Conservation (phyloP, 305 asterid genomes). For the Fraxinus angustifolia region DNA sequence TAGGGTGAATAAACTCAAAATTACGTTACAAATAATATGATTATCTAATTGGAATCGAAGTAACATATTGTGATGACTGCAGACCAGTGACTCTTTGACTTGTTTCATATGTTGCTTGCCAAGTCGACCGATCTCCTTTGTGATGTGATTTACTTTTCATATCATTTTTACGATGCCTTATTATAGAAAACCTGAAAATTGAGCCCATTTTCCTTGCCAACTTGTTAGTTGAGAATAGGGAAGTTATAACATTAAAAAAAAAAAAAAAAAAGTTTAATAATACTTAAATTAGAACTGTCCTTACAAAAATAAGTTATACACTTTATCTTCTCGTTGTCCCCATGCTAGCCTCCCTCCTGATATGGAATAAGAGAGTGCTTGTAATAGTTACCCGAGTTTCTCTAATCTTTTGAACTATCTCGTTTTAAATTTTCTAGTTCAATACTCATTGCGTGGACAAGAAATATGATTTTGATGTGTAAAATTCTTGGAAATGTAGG, state of each 20-base stretch:
- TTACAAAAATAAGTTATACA: neutral
- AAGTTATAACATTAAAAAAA: too few relatives aligned
- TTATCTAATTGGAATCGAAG: constrained; percentile 8
- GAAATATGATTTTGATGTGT: constrained; percentile 14
- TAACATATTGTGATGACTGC: neutral
- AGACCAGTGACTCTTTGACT: too few relatives aligned
- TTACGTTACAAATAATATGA: neutral
- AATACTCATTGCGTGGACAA: neutral
- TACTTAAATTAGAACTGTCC: neutral
- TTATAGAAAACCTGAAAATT: too few relatives aligned
- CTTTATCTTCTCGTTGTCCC: neutral
- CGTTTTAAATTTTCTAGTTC: neutral
- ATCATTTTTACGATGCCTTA: too few relatives aligned
- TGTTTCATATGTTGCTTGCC: too few relatives aligned
- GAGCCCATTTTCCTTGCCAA: too few relatives aligned
- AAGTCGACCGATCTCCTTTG: too few relatives aligned
- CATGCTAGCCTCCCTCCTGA: neutral
- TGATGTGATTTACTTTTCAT: too few relatives aligned
- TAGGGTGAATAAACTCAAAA: constrained; percentile 35
- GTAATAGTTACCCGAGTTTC: neutral
- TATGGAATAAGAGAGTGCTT: neutral
- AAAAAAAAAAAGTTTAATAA: too few relatives aligned
- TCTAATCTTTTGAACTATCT: neutral
- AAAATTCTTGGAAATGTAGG: constrained; percentile 11
- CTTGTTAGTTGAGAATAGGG: too few relatives aligned